Conservation (phyloP, 1,139 yeast species). For the Geotrichum carabidarum region DNA sequence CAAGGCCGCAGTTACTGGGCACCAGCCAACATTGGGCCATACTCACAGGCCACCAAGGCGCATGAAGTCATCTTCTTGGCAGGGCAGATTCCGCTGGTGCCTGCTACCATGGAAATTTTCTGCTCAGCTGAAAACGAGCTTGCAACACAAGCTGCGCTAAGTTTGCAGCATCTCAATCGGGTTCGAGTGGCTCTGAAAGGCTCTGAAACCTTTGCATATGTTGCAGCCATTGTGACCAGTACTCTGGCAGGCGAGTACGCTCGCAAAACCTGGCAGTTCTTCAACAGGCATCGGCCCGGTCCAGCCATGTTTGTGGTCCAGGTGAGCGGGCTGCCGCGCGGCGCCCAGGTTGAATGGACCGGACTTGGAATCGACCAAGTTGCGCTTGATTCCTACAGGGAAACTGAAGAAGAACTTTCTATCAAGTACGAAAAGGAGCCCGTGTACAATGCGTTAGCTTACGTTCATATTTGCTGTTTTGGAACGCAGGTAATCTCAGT, state of each 20-base stretch:
- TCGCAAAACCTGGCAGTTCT: constrained; percentile 39
- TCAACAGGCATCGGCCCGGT: background rate
- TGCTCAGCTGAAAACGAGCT: constrained; percentile 7
- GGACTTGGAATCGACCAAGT: constrained; percentile 25
- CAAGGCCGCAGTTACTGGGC: constrained; percentile 96
- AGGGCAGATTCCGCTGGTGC: constrained; percentile 87
- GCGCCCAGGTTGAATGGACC: constrained; percentile 75
- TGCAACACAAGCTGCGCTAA: constrained; percentile 43
- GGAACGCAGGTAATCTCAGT: constrained; percentile 3
- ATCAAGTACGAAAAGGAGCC: background rate
- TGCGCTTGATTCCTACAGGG: constrained; percentile 9
- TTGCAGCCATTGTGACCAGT: constrained; percentile 52
- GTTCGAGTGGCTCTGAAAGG: constrained; percentile 55
- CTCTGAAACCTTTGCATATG: constrained; percentile 39
- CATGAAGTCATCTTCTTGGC: constrained; percentile 60
- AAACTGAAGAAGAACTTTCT: constrained; percentile 17
- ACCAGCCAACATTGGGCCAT: constrained; percentile 96
- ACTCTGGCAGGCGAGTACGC: constrained; percentile 35
- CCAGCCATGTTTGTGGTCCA: constrained; percentile 44
- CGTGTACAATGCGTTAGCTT: background rate
- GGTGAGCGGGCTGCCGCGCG: constrained; percentile 61
- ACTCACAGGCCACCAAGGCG: constrained; percentile 71
- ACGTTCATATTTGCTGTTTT: background rate
- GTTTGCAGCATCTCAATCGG: constrained; percentile 71
- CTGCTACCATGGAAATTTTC: constrained; percentile 53